Base-by-base conservation (phyloP, 2,329 filamentous ascomycete species). In the Scortechinia acanthostroma region DNA sequence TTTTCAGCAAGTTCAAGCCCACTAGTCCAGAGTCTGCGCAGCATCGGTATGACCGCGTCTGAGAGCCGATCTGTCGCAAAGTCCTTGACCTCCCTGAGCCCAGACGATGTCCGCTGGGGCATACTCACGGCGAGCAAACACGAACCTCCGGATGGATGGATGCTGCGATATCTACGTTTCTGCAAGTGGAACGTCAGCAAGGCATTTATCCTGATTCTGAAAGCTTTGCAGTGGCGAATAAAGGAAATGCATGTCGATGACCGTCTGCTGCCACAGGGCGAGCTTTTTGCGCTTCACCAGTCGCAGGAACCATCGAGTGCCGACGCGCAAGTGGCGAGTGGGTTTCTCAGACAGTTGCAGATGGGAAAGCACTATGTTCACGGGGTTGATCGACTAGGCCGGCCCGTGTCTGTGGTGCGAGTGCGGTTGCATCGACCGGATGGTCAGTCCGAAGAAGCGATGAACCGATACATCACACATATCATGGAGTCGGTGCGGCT, bases 121-220 rank as follows among this genome's bases (percentile, higher is more conserved):
- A 86, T 97, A 58, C 97, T 93, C 93, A 77, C 70, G 52, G 95
- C 96, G 89, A 79, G 91, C 47, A 98, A 97, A 70, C 85, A 93
- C 56, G 93, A 98, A 58, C 81, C 97, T 59, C 93, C 93, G 0
- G 93, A 98, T 65, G 86, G 84, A 2, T 70, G 94, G 16, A 68
- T 91, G 15, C 68, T 95, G 47, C 81, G 90, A 35, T 95, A 95
- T 63, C 70, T 95, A 46, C 76, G 90, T 44, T 90, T 90, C n/a
- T 76, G 90, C 42, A 95, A 95, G 65, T 98, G 93, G 93, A 89
- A 98, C 58, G 82, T 95, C 16, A 85, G 95, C 44, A 90, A 89
- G 60, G 93, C 93, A 3, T 73, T 97, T 21, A 77, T 95, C 52
- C 98, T 98, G 93, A 69, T 96, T 62, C 77, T 98, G 37, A 89